Conservation (phyloP, 1,284 basidiomycete genomes). For the Sporisorium exsertum region DNA sequence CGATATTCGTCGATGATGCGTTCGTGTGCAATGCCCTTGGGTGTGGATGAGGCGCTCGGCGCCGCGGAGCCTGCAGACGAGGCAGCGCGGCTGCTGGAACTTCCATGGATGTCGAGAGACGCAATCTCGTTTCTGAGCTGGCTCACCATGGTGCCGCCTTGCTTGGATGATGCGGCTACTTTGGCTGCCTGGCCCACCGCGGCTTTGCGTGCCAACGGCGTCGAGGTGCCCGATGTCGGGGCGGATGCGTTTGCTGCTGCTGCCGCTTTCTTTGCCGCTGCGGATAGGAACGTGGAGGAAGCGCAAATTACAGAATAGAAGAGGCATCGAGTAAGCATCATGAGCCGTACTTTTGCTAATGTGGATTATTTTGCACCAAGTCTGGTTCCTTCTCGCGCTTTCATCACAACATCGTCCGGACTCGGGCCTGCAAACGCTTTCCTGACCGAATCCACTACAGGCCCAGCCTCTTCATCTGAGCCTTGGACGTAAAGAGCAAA, state of each 20-base stretch:
- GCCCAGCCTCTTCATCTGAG: constrained; percentile 7
- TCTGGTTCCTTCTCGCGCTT: constrained; percentile 80
- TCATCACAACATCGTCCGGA: constrained; percentile 84
- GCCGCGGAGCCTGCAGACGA: constrained; percentile 61
- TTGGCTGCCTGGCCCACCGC: constrained; percentile 19
- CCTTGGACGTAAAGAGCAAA: constrained; percentile 41
- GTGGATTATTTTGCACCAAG: constrained; percentile 43
- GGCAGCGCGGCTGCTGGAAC: constrained; percentile 42
- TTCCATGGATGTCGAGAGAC: constrained; percentile 45
- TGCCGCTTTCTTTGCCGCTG: constrained; percentile 48
- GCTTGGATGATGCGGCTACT: constrained; percentile 53
- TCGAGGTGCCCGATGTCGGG: constrained; percentile 47
- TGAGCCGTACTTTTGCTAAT: background rate
- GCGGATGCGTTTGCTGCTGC: constrained; percentile 36
- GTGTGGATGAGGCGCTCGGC: constrained; percentile 70
- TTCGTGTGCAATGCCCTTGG: constrained; percentile 80
- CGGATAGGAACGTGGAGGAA: background rate
- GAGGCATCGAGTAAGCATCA: constrained; percentile 7
- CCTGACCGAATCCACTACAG: constrained; percentile 37
- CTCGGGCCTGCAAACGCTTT: constrained; percentile 81
- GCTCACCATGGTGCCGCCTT: constrained; percentile 69
- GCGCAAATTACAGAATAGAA: background rate
- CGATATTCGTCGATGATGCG: constrained; percentile 86
- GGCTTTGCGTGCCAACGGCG: constrained; percentile 45
- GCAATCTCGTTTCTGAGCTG: constrained; percentile 61